Base-by-base conservation (phyloP, 148 eudicot genomes). In the Talinum fruticosum region DNA sequence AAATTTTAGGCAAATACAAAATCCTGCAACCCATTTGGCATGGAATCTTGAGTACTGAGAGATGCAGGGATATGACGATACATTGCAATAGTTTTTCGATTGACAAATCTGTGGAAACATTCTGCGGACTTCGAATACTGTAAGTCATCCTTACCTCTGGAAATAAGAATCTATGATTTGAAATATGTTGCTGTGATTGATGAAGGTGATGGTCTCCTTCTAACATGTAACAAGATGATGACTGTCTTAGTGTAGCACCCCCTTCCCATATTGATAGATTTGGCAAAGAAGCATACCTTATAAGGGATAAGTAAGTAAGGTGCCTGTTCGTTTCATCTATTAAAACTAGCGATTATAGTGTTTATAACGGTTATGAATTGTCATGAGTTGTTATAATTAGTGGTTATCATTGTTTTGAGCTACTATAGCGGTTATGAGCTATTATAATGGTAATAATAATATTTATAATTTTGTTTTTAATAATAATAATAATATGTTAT, bases 31-130 rank as follows among this genome's bases (percentile, higher is more conserved):
- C 14, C 47, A 7, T 3, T 0, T 41, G 47, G 12, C 13, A 0
- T 85, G 90, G 51, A 92, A 90, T 87, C 87, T 92, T 77, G 90
- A 90, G 6, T 0, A 10, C 10, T 5, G 47, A 10, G 47, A 41
- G 47, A 41, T 12, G 47, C 47, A 14, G 47, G 47, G 47, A 41
- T 41, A 41, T 41, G 8, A 6, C 47, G 8, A 8, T 41, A 6
- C 8, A 41, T 41, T 41, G 47, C 47, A 41, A 14, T 41, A 10
- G 47, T 41, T 41, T 14, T 8, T 41, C 47, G 1, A 26, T n/a
- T 8, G 38, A 6, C n/a, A 18, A n/a, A 21, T 8, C 35, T 2
- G 2, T 32, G 38, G 38, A 38, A 32, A 33, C 26, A 54, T 74
- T 74, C 47, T 57, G 32, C 41, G 29, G 69, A 69, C 33, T 30